Conservation (phyloP, 345 rosid species). For the Arabidopsis suecica region DNA sequence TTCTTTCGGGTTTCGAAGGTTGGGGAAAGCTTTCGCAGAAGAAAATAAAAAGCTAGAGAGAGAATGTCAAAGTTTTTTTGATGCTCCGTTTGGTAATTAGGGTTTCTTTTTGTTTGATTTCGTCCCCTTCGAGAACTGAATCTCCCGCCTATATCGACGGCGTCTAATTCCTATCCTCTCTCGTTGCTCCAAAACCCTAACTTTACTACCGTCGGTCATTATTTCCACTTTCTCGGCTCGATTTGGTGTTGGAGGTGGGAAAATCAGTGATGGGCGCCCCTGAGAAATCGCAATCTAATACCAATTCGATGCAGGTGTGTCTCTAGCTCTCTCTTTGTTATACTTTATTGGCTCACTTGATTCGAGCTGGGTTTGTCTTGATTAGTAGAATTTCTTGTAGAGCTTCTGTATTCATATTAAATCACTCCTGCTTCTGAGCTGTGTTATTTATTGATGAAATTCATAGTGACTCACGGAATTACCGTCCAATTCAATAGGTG, state of each 20-base stretch:
- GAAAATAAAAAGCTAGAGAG: slow-evolving; percentile 38
- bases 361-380: slow-evolving; percentile 29
- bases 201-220: slow-evolving; percentile 42
- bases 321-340: slow-evolving; percentile 16
- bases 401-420: neutral
- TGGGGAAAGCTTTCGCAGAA: slow-evolving; percentile 41
- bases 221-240: slow-evolving; percentile 35
- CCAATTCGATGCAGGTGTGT: slow-evolving; percentile 92
- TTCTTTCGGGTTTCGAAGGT: slow-evolving; percentile 38
- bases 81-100: slow-evolving; percentile 36
- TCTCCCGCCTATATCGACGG: slow-evolving; percentile 45
- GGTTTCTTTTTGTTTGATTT: slow-evolving; percentile 35
- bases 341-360: slow-evolving; percentile 24
- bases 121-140: slow-evolving; percentile 26
- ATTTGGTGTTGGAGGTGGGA: slow-evolving; percentile 43
- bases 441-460: slow-evolving; percentile 26
- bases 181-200: slow-evolving; percentile 61
- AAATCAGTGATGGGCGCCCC: slow-evolving; percentile 76
- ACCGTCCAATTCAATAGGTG: slow-evolving; percentile 14
- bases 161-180: slow-evolving; percentile 25
- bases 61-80: slow-evolving; percentile 26
- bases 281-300: slow-evolving; percentile 74
- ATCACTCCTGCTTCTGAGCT: neutral
- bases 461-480: neutral
- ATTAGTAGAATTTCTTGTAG: slow-evolving; percentile 5